Evolutionary conservation across 2,329 filamentous ascomycete species (phyloP).

Genomic region (Xylaria sp.): DNA sequence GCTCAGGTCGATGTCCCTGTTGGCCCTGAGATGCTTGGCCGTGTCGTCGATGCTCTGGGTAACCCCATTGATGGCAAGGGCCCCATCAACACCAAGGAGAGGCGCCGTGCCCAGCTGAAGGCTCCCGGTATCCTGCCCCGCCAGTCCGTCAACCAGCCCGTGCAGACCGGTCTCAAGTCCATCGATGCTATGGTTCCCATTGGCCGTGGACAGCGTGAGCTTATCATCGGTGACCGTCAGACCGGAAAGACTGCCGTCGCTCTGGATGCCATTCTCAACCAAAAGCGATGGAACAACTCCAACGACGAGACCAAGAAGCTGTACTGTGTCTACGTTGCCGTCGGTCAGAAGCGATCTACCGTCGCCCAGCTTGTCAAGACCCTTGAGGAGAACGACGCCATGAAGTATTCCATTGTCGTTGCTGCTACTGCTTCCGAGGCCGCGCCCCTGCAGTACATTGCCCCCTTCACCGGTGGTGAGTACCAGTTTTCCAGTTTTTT

Average conservation of each 20-base stretch:
- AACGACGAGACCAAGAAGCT: conserved; percentile 96
- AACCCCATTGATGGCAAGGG: conserved; percentile 99
- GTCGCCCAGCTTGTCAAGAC: conserved; percentile 99
- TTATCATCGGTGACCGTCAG: conserved; percentile 99
- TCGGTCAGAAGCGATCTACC: conserved; percentile 99
- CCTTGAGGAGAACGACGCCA: conserved; percentile 98
- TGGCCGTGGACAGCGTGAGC: conserved; percentile 99
- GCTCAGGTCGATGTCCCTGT: conserved; percentile 94
- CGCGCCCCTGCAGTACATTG: conserved; percentile 90
- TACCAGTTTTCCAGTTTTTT: conserved; percentile 9
- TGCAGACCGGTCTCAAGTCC: conserved; percentile 99
- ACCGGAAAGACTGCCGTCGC: conserved; percentile 99
- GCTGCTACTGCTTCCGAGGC: conserved; percentile 98
- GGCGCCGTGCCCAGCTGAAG: conserved; percentile 97
- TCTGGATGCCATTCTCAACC: conserved; percentile 98
- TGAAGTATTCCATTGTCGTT: conserved; percentile 96
- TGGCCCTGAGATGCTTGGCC: conserved; percentile 88
- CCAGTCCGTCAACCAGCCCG: conserved; percentile 95
- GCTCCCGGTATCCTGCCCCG: conserved; percentile 97
- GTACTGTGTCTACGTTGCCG: conserved; percentile 98
- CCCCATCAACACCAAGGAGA: conserved; percentile 88
- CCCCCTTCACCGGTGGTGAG: conserved; percentile 78
- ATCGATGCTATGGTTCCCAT: conserved; percentile 99
- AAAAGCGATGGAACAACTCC: conserved; percentile 93
- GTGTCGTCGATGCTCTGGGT: conserved; percentile 97